Evolutionary conservation across 208 protist species (phyloP), one percentile per base, ranked within the genome.

Genomic region (Trypanosoma boissoni): DNA sequence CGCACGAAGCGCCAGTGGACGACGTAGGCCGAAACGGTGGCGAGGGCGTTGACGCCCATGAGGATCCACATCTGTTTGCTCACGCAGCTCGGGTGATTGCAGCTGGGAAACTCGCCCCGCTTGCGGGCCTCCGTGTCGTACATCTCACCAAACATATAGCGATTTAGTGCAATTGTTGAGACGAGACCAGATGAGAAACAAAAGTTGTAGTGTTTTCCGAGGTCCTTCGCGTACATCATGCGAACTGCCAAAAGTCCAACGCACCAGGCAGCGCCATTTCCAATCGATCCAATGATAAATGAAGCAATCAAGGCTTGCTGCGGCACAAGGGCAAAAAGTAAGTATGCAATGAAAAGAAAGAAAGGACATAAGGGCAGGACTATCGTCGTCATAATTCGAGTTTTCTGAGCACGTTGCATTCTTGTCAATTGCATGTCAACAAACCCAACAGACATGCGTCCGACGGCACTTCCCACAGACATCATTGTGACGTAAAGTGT

Each of bases 201-300:
- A 49, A 87, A 88, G 60, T 92, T 92, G 72, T 92, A 92, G 71
- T 88, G 80, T 60, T 92, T 92, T 27, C 80, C 85, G 45, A 88
- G 69, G 51, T 92, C 85, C 10, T 74, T 43, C 0, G 85, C 71
- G 65, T 83, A 92, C 59, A 88, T 78, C 37, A 85, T 78, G 23
- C 81, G 77, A n/a, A 83, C 51, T 12, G 65, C 48, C 3, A 92
- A 63, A 0, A 80, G 58, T 18, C 76, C 79, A 20, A 81, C 43
- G 54, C 71, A 80, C 80, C 80, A 88, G 20, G 72, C 76, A 46
- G 81, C 51, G n/a, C 85, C 85, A 18, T 64, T 87, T 24, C 80
- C 80, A 7, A 92, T 37, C 32, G 80, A 64, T 31, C 70, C 79
- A 28, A 92, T 36, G 5, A 88, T 43, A 46, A 88, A 88, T 7